Percentiles rank a stretch among this genome's conserved stretches.
phyloP scores from a whole-genome alignment of 331 rosid species.

The Cydonia oblonga region DNA sequence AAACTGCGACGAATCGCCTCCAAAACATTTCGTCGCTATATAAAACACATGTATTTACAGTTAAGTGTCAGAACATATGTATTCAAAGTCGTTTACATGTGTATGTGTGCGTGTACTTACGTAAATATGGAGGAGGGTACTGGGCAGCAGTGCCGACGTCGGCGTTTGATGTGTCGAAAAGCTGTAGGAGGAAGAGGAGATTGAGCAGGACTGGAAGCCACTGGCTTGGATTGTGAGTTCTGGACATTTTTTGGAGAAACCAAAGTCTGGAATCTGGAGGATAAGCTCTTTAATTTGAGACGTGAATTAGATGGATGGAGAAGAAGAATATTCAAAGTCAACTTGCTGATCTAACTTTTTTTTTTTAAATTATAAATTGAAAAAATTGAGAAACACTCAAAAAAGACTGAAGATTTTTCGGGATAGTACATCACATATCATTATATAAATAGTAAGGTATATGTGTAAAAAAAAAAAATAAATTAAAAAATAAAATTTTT shows the following conservation, averaged over 20 bases:
- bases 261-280: too few species aligned
- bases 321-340: background rate
- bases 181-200: background rate
- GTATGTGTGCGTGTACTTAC: slow-evolving; percentile 19
- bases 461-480: too few species aligned
- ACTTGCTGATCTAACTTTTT: background rate
- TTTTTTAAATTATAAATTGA: background rate
- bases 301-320: background rate
- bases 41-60: too few species aligned
- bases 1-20: slow-evolving; percentile 36
- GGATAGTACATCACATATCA: too few species aligned
- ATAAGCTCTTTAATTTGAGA: background rate
- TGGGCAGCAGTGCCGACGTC: slow-evolving; percentile 59
- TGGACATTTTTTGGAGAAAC: background rate
- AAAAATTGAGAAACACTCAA: too few species aligned
- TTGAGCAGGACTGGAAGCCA: background rate
- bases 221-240: background rate
- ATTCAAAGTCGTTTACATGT: background rate
- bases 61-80: too few species aligned
- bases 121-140: slow-evolving; percentile 62
- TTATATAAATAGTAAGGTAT: too few species aligned
- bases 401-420: too few species aligned
- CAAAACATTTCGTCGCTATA: slow-evolving; percentile 52
- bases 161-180: slow-evolving; percentile 18
- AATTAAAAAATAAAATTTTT: too few species aligned